A percentile compares a stretch with the other conserved stretches of the same genome.
Evolutionary conservation across 1,284 basidiomycete genomes (phyloP).

Genomic region (Boletus hoseneyae): DNA sequence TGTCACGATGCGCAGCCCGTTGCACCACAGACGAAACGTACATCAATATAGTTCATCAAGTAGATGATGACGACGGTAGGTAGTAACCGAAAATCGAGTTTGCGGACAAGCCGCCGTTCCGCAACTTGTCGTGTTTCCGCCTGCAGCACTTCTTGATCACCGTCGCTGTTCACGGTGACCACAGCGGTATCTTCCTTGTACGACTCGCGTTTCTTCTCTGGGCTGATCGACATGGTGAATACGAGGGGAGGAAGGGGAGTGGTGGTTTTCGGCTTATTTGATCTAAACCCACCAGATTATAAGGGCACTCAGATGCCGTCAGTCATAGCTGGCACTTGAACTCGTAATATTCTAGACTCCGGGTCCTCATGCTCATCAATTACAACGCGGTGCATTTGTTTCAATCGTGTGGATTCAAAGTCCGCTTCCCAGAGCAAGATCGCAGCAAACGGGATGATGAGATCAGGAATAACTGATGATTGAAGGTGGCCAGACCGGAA

Average conservation of each 20-base stretch:
- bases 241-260: not conserved
- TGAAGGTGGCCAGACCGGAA: no score
- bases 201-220: slow-evolving; percentile 19
- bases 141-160: slow-evolving; percentile 2
- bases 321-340: not conserved
- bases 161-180: not conserved
- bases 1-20: not conserved
- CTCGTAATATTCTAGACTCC: no score
- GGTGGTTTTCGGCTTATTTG: not conserved
- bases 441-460: no score
- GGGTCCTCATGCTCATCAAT: no score
- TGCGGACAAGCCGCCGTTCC: slow-evolving; percentile 47
- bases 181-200: slow-evolving; percentile 3
- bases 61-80: slow-evolving; percentile 61
- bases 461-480: no score
- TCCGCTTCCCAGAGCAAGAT: no score
- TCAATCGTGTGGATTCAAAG: no score
- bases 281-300: slow-evolving; percentile 1
- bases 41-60: slow-evolving; percentile 70
- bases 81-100: slow-evolving; percentile 55
- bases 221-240: slow-evolving; percentile 15
- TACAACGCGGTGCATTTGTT: no score
- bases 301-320: not conserved
- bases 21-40: slow-evolving; percentile 29
- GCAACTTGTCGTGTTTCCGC: slow-evolving; percentile 20